Percentiles rank a stretch among this genome's conserved stretches.
These are phyloP conservation scores for Mollisiaceae sp. DNA, from an alignment of 2,329 filamentous ascomycete genomes.

Conservation along the genomic window DNA sequence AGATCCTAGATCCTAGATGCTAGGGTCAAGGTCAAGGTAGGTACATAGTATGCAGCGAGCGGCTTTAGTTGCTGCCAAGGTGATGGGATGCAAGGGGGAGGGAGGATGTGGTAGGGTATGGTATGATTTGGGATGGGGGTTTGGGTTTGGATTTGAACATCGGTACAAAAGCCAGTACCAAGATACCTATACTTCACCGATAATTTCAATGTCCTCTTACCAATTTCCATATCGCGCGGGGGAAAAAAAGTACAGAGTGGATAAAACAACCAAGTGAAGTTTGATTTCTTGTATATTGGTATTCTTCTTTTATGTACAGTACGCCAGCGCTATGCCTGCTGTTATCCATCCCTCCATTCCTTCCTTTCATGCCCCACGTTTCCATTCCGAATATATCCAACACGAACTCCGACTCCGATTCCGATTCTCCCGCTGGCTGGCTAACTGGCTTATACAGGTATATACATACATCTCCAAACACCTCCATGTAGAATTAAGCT, in stretches of 20 bases:
- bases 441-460: conserved; percentile 6
- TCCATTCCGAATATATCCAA: not conserved
- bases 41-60: too few species aligned
- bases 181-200: too few species aligned
- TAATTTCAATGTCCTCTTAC: too few species aligned
- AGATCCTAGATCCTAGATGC: not conserved
- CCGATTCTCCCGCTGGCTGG: not conserved
- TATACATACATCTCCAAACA: not conserved
- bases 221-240: too few species aligned
- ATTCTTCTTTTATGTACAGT: conserved; percentile 7
- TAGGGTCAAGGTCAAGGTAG: too few species aligned
- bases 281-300: not conserved
- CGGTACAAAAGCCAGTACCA: too few species aligned
- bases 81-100: not conserved
- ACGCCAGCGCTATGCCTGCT: conserved; percentile 5
- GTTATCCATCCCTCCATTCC: too few species aligned
- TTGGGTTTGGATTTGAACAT: too few species aligned
- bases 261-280: not conserved
- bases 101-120: too few species aligned
- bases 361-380: not conserved
- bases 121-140: too few species aligned
- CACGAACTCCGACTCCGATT: not conserved
- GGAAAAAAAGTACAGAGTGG: not conserved
- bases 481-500: too few species aligned
- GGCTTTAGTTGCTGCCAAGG: conserved; percentile 9